phyloP scores from a whole-genome alignment of 257 asterid species.

The Solanum bulbocastanum region DNA sequence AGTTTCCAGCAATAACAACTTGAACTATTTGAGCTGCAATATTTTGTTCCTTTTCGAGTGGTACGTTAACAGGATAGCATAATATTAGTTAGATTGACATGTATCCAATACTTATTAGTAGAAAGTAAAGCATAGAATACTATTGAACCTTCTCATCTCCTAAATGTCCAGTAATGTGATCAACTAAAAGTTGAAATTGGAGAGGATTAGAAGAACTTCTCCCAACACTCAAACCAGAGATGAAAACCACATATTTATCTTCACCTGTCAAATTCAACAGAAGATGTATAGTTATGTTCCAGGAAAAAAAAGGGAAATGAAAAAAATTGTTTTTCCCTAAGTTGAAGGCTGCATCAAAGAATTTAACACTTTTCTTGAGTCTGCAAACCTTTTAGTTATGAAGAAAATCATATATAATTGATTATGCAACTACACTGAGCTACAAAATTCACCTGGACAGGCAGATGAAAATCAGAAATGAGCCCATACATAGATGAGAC shows the following conservation, averaged over 20 bases:
- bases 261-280: slow-evolving; percentile 44
- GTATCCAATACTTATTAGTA: background rate
- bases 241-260: slow-evolving; percentile 74
- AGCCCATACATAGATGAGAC: background rate
- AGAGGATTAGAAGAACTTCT: slow-evolving; percentile 77
- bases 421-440: background rate
- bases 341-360: background rate
- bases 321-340: background rate
- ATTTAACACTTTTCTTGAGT: background rate
- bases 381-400: background rate
- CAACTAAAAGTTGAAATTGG: slow-evolving; percentile 81
- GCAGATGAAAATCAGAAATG: background rate
- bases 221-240: slow-evolving; percentile 86
- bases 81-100: slow-evolving; percentile 6
- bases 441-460: background rate
- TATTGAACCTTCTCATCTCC: slow-evolving; percentile 79
- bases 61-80: slow-evolving; percentile 4
- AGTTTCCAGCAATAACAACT: slow-evolving; percentile 86
- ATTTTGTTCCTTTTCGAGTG: slow-evolving; percentile 58
- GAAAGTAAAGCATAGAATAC: slow-evolving; percentile 2
- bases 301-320: background rate
- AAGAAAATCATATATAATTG: background rate
- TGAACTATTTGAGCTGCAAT: slow-evolving; percentile 88
- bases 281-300: background rate
- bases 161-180: slow-evolving; percentile 95